phyloP scores from a whole-genome alignment of 495 filamentous ascomycete species.

The Aspergillus asperescens region DNA sequence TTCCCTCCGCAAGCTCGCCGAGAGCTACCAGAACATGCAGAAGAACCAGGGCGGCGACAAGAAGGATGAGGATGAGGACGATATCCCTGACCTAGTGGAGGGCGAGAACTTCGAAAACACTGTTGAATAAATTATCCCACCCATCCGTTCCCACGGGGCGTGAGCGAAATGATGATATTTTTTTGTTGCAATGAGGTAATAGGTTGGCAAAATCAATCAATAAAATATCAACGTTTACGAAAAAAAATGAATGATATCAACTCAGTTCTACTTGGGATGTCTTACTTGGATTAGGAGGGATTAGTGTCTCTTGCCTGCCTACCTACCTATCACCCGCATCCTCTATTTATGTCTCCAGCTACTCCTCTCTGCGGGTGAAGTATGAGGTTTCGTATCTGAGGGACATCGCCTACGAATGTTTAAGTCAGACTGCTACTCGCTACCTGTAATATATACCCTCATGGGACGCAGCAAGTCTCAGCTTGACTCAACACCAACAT shows the following conservation, averaged over 20 bases:
- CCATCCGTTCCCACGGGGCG: neutral
- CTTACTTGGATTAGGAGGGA: too few relatives aligned
- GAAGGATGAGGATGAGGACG: constrained; percentile 74
- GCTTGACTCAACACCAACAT: neutral
- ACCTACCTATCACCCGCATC: too few relatives aligned
- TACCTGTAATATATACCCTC: too few relatives aligned
- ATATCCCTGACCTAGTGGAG: constrained; percentile 93
- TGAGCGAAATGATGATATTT: constrained; percentile 1
- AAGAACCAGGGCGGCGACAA: constrained; percentile 75
- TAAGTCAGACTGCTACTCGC: too few relatives aligned
- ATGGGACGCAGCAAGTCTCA: too few relatives aligned
- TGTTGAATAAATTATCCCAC: constrained; percentile 62
- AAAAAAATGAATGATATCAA: too few relatives aligned
- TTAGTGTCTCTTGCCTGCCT: too few relatives aligned
- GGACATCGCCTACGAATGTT: too few relatives aligned
- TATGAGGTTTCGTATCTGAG: too few relatives aligned
- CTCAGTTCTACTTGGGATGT: too few relatives aligned
- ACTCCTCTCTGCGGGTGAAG: too few relatives aligned
- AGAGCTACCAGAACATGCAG: constrained; percentile 99
- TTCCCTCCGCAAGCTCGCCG: constrained; percentile 92
- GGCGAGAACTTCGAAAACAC: constrained; percentile 97
- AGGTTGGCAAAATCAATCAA: neutral
- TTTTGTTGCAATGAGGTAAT: constrained; percentile 1
- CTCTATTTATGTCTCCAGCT: too few relatives aligned
- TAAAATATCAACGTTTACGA: neutral